Conservation (phyloP, 805 yeast genomes). For the Candida ficus region DNA sequence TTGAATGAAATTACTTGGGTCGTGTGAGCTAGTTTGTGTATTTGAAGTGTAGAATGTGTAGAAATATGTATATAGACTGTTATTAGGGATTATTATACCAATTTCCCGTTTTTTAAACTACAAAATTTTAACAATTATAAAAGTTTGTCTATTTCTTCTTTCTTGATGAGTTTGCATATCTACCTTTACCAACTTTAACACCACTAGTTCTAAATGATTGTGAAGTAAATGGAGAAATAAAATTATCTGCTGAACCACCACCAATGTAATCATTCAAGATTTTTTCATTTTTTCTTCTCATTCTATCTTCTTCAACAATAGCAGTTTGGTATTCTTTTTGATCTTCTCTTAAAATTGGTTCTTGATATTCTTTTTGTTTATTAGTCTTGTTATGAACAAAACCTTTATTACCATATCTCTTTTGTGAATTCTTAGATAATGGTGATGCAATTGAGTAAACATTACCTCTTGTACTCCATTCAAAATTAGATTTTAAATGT, state of each 20-base stretch:
- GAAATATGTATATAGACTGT: too few relatives aligned
- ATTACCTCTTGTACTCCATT: constrained; percentile 90
- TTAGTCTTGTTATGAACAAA: constrained; percentile 66
- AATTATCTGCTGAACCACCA: constrained; percentile 86
- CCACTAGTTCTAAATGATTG: constrained; percentile 59
- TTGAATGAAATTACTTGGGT: too few relatives aligned
- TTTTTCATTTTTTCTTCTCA: constrained; percentile 79
- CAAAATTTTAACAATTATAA: background rate
- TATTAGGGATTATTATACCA: too few relatives aligned
- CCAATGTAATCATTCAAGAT: constrained; percentile 85
- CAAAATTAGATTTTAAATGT: constrained; percentile 84
- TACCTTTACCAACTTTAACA: constrained; percentile 81
- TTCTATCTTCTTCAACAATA: constrained; percentile 83
- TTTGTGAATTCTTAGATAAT: constrained; percentile 65
- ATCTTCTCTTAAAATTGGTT: constrained; percentile 77
- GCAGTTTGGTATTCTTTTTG: constrained; percentile 92
- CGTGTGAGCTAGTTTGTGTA: too few relatives aligned
- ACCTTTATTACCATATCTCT: constrained; percentile 73
- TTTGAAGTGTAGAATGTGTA: too few relatives aligned
- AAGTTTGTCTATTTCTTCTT: constrained; percentile 23
- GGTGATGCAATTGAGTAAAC: constrained; percentile 84
- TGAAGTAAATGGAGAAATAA: constrained; percentile 80
- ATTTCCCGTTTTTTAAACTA: too few relatives aligned
- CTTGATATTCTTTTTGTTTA: constrained; percentile 41
- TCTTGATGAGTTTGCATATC: constrained; percentile 67